phyloP scores from a whole-genome alignment of 129 eudicot species.

The Centaurea solstitialis region DNA sequence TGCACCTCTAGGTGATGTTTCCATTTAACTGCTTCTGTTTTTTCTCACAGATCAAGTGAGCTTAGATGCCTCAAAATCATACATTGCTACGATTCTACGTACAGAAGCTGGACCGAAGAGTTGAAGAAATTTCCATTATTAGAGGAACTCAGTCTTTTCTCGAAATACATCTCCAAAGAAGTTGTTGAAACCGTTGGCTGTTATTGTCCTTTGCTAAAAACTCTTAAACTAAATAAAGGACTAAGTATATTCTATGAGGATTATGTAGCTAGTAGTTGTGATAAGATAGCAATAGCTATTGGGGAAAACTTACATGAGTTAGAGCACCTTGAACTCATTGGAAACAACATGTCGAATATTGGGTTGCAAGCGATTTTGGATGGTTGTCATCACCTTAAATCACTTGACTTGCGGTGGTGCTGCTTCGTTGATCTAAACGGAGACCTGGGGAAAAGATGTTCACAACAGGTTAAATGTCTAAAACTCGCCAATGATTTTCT shows the following conservation, averaged over 20 bases:
- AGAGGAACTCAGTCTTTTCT: constrained; percentile 22
- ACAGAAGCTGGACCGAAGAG: constrained; percentile 3
- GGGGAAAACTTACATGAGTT: neutral
- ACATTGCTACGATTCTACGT: neutral
- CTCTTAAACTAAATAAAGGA: too few relatives aligned
- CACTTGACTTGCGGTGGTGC: constrained; percentile 30
- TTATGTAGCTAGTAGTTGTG: too few relatives aligned
- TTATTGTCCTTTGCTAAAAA: too few relatives aligned
- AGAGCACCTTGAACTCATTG: too few relatives aligned
- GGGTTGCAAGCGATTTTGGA: constrained; percentile 23
- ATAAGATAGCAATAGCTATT: neutral
- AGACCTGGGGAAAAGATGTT: too few relatives aligned
- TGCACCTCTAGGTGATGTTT: neutral
- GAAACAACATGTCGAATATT: too few relatives aligned
- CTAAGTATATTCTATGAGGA: too few relatives aligned
- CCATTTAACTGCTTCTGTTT: neutral
- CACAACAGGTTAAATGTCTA: too few relatives aligned
- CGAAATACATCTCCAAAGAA: neutral
- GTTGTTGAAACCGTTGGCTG: too few relatives aligned
- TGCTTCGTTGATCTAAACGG: neutral
- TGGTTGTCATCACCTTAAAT: constrained; percentile 24
- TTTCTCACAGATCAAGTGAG: constrained; percentile 7
- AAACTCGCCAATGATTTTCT: too few relatives aligned
- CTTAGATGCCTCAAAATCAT: constrained; percentile 8
- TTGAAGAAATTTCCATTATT: constrained; percentile 7